A percentile compares a stretch with the other conserved stretches of the same genome.
phyloP scores from a whole-genome alignment of 2,329 filamentous ascomycete genomes.

The Waltergamsia citrina region DNA sequence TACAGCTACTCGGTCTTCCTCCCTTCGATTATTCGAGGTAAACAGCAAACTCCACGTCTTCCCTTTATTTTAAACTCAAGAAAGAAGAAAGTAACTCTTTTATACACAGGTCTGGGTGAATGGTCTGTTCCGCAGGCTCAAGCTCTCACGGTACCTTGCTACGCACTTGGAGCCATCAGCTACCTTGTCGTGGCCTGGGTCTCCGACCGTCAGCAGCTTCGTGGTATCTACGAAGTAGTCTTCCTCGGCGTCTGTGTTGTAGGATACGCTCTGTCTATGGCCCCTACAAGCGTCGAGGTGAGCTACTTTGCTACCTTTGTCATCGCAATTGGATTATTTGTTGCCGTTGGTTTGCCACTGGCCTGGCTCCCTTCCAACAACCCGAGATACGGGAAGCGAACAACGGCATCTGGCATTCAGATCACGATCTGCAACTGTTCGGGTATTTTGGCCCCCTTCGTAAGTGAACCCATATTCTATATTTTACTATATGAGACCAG shows the following conservation, averaged over 20 bases:
- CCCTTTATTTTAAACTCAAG: no score
- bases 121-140: constrained; percentile 60
- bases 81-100: no score
- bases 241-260: constrained; percentile 55
- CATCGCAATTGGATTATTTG: constrained; percentile 62
- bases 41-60: no score
- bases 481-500: constrained; percentile 17
- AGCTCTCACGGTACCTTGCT: constrained; percentile 70
- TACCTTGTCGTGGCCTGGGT: constrained; percentile 58
- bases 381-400: constrained; percentile 67
- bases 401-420: constrained; percentile 62
- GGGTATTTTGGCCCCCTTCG: constrained; percentile 66
- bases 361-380: constrained; percentile 57
- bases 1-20: constrained; percentile 72
- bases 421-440: constrained; percentile 60
- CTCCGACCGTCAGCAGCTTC: constrained; percentile 57
- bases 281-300: constrained; percentile 47
- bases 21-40: constrained; percentile 66
- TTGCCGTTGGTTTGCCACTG: constrained; percentile 43
- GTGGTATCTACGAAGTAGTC: constrained; percentile 53
- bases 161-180: constrained; percentile 58
- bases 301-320: constrained; percentile 70
- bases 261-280: constrained; percentile 60
- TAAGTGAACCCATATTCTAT: no score
- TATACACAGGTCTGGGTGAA: constrained; percentile 38